Conservation (phyloP, 164 flowering plant genomes). For the Chloranthus sessilifolius region DNA sequence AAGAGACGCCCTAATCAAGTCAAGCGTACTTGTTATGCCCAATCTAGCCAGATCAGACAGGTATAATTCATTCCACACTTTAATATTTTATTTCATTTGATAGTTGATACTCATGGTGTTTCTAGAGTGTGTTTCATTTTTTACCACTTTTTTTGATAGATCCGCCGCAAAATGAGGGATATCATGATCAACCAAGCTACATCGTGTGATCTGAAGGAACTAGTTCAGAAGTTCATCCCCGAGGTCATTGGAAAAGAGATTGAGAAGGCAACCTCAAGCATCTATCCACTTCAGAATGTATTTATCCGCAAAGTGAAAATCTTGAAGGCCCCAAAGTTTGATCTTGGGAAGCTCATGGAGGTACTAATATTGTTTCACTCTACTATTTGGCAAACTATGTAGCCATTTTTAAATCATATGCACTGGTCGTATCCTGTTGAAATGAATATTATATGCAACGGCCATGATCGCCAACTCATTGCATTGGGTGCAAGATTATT, state of each 20-base stretch:
- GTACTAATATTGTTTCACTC: no score
- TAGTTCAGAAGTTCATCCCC: conserved; percentile 73
- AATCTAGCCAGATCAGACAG: conserved; percentile 76
- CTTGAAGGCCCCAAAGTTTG: conserved; percentile 81
- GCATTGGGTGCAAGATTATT: no score
- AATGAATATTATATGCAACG: no score
- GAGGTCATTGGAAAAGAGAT: conserved; percentile 75
- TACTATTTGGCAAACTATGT: no score
- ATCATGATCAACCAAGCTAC: conserved; percentile 64
- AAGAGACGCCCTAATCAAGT: conserved; percentile 70
- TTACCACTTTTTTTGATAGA: conserved; percentile 25
- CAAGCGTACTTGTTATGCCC: conserved; percentile 74
- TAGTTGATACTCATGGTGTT: no score
- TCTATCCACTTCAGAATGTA: conserved; percentile 71
- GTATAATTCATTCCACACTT: conserved; percentile 13
- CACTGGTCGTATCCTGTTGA: no score
- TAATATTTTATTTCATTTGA: no score
- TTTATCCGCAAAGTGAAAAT: conserved; percentile 75
- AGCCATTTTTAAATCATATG: no score
- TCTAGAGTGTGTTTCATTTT: not conserved
- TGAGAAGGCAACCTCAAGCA: conserved; percentile 67
- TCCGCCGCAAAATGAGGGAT: conserved; percentile 75
- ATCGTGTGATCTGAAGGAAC: conserved; percentile 62
- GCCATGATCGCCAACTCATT: no score
- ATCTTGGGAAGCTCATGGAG: conserved; percentile 83